Conservation (phyloP, 129 eudicot genomes). For the Deinandra increscens region DNA sequence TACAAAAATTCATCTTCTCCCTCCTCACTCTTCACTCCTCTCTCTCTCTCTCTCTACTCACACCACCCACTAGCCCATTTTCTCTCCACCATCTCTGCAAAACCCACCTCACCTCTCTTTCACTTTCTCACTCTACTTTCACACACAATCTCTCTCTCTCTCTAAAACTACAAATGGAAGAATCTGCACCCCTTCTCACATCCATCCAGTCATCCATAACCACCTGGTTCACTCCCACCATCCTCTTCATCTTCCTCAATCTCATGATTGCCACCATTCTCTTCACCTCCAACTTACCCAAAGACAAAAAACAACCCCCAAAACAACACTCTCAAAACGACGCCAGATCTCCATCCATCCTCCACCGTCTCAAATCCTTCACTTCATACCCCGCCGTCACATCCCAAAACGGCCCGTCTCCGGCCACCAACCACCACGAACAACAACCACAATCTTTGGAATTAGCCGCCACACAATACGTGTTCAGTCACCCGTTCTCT, state of each 20-base stretch:
- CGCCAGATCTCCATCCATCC: constrained; percentile 57
- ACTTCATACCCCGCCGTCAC: constrained; percentile 41
- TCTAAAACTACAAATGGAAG: constrained; percentile 61
- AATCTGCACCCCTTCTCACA: constrained; percentile 38
- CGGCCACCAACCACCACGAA: not conserved
- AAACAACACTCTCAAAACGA: constrained; percentile 13
- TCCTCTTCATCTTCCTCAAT: constrained; percentile 81
- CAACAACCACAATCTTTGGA: constrained; percentile 22
- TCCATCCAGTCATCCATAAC: constrained; percentile 68
- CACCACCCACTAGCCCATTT: too few species aligned
- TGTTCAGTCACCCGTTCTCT: constrained; percentile 35
- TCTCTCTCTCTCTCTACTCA: too few species aligned
- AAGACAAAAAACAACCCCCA: constrained; percentile 16
- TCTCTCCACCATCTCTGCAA: too few species aligned
- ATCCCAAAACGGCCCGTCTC: constrained; percentile 32
- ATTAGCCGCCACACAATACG: constrained; percentile 37
- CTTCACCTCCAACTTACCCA: constrained; percentile 52
- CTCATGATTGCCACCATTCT: constrained; percentile 83
- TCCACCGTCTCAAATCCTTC: constrained; percentile 68
- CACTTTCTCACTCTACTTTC: constrained; percentile 16
- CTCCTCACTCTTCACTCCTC: too few species aligned
- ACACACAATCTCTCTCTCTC: constrained; percentile 1
- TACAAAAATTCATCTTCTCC: too few species aligned
- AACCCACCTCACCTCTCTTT: too few species aligned
- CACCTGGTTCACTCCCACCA: constrained; percentile 89